Evolutionary conservation across 495 filamentous ascomycete genomes (phyloP).

Genomic region (Lasiosphaeris hirsuta): DNA sequence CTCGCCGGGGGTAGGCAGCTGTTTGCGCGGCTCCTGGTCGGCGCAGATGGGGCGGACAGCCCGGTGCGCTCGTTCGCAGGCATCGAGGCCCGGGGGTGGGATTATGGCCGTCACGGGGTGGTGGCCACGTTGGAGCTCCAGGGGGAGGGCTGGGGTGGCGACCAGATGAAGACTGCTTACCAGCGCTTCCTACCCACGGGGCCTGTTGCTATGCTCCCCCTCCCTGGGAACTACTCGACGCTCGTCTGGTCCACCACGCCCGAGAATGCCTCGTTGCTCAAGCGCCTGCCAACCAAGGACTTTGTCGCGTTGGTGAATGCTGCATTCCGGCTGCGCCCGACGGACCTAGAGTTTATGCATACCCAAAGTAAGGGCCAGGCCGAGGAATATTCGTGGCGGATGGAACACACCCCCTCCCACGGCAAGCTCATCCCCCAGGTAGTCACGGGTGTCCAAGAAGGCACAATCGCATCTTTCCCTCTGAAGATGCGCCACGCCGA

Average conservation of each 20-base stretch:
- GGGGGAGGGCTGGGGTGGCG: constrained; percentile 51
- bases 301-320: constrained; percentile 90
- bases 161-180: constrained; percentile 70
- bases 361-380: constrained; percentile 57
- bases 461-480: constrained; percentile 85
- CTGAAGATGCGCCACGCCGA: constrained; percentile 86
- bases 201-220: constrained; percentile 83
- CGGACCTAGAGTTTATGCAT: constrained; percentile 81
- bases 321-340: constrained; percentile 76
- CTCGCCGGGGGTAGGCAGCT: constrained; percentile 60
- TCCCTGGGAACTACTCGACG: constrained; percentile 76
- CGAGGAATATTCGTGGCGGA: constrained; percentile 78
- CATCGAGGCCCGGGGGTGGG: constrained; percentile 84
- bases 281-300: constrained; percentile 64
- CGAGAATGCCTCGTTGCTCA: constrained; percentile 71
- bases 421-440: constrained; percentile 41
- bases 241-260: constrained; percentile 93
- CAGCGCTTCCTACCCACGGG: constrained; percentile 93
- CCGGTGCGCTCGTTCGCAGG: constrained; percentile 88
- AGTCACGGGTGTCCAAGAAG: constrained; percentile 67
- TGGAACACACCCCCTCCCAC: constrained; percentile 61
- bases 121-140: constrained; percentile 81
- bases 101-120: constrained; percentile 85
- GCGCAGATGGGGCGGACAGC: constrained; percentile 92
- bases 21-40: constrained; percentile 79